These are phyloP conservation scores for Cryptococcus sp. DNA, from an alignment of 1,284 basidiomycete species.

Conservation along the genomic window DNA sequence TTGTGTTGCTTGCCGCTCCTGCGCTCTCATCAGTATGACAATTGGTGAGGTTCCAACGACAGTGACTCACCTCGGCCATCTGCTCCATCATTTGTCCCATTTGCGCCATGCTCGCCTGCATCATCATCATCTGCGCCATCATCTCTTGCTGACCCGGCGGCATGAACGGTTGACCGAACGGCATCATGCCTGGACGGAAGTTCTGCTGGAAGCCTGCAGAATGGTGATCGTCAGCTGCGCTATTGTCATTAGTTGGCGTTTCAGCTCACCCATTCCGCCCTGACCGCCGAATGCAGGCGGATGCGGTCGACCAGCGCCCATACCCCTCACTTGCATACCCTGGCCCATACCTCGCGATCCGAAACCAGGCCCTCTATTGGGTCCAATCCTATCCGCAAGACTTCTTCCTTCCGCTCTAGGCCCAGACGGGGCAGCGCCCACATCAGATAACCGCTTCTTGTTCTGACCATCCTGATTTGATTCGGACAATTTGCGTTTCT, in stretches of 20 bases:
- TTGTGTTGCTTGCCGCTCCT: constrained; percentile 5
- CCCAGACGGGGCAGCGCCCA: constrained; percentile 17
- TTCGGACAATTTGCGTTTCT: constrained; percentile 30
- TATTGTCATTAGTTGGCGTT: neutral
- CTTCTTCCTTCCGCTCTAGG: constrained; percentile 24
- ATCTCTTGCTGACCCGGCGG: constrained; percentile 48
- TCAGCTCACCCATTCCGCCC: constrained; percentile 14
- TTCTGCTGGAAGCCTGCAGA: constrained; percentile 16
- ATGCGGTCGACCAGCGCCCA: neutral
- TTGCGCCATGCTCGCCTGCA: constrained; percentile 55
- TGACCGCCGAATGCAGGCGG: constrained; percentile 2
- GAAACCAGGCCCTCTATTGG: neutral
- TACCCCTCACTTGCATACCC: constrained; percentile 21
- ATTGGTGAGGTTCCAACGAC: neutral
- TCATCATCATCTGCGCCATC: constrained; percentile 56
- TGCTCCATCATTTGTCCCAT: constrained; percentile 54
- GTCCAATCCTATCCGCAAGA: constrained; percentile 26
- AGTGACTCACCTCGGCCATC: constrained; percentile 47
- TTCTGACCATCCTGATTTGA: constrained; percentile 17
- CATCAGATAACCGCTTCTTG: constrained; percentile 28
- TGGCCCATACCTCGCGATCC: constrained; percentile 11
- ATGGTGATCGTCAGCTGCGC: neutral
- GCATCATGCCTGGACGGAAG: constrained; percentile 23
- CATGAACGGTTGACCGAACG: constrained; percentile 30
- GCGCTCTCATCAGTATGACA: constrained; percentile 4